phyloP scores from a whole-genome alignment of 208 protist species.

The Trichomonas vaginalis region DNA sequence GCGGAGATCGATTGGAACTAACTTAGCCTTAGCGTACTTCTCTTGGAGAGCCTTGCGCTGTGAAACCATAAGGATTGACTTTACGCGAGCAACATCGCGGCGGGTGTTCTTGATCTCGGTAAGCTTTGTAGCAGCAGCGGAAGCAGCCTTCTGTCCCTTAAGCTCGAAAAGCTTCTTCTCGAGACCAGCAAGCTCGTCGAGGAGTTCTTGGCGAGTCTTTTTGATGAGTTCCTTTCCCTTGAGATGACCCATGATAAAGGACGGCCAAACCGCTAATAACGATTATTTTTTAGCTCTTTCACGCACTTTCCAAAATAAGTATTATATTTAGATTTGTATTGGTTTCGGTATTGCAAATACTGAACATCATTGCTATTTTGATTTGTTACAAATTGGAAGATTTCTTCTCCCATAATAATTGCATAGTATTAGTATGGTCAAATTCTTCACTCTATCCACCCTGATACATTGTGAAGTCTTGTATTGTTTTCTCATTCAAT shows the following conservation, averaged over 20 bases:
- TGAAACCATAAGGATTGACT: not conserved
- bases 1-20: not conserved
- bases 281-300: not conserved
- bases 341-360: too few relatives aligned
- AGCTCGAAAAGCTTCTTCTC: slow-evolving; percentile 14
- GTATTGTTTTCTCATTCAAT: too few relatives aligned
- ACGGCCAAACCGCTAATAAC: not conserved
- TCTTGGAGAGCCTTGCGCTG: not conserved
- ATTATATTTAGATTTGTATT: too few relatives aligned
- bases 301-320: too few relatives aligned
- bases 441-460: too few relatives aligned
- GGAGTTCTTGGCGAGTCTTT: not conserved
- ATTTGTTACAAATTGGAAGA: too few relatives aligned
- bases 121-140: not conserved
- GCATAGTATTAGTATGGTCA: too few relatives aligned
- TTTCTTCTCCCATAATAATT: too few relatives aligned
- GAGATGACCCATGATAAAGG: not conserved
- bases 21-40: not conserved
- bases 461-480: too few relatives aligned
- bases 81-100: not conserved
- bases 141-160: not conserved
- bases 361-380: too few relatives aligned
- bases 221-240: not conserved
- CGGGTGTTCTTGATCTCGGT: not conserved
- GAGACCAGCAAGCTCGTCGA: not conserved